phyloP scores from a whole-genome alignment of 306 rosid species.

The Hippophae gyantsensis region DNA sequence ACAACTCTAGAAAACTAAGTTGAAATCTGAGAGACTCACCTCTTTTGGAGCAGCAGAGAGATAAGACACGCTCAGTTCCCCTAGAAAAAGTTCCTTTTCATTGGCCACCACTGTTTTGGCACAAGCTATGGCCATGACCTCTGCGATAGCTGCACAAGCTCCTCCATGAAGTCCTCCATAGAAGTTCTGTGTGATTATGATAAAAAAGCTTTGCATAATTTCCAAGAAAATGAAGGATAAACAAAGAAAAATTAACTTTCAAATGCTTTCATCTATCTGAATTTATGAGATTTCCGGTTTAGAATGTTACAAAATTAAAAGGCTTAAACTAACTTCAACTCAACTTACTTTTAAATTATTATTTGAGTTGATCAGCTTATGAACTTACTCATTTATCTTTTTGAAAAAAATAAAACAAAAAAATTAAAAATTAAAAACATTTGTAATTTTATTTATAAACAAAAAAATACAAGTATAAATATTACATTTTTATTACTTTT shows the following conservation, averaged over 20 bases:
- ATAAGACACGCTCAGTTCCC: slow-evolving; percentile 41
- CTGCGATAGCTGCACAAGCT: slow-evolving; percentile 38
- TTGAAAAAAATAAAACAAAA: too few species aligned
- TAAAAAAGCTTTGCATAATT: not conserved
- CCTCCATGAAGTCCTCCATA: slow-evolving; percentile 34
- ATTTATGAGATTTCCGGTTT: not conserved
- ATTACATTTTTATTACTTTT: too few species aligned
- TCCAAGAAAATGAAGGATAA: not conserved
- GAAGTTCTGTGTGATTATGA: slow-evolving; percentile 27
- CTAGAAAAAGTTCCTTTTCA: slow-evolving; percentile 36
- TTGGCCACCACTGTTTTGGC: slow-evolving; percentile 33
- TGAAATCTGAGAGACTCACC: slow-evolving; percentile 22
- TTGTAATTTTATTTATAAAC: too few species aligned
- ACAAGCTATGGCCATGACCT: slow-evolving; percentile 32
- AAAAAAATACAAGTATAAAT: too few species aligned
- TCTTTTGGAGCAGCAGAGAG: slow-evolving; percentile 33
- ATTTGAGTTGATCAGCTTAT: too few species aligned
- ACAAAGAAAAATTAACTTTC: not conserved
- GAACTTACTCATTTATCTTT: too few species aligned
- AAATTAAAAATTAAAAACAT: too few species aligned
- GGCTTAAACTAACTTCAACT: not conserved
- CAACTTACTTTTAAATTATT: too few species aligned
- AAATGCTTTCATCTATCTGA: not conserved
- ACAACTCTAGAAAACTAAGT: not conserved
- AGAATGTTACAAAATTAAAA: not conserved